Evolutionary conservation across 2,329 filamentous ascomycete genomes (phyloP).

Genomic region (Aureobasidium sp.): DNA sequence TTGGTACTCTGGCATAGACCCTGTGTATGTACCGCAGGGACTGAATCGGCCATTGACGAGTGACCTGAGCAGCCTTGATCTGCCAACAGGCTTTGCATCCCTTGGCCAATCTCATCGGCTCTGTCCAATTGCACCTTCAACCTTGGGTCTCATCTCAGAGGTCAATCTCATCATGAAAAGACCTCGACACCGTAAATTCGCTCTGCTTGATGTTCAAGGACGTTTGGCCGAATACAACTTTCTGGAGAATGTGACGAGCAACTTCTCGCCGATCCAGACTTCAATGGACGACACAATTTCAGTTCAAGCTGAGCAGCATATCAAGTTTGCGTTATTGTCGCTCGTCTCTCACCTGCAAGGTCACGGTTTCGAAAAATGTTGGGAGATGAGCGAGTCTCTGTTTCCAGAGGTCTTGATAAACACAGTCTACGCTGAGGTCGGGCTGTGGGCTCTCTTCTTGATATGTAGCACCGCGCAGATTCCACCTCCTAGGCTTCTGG

Average conservation of each 20-base stretch:
- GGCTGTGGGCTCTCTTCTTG: conserved; percentile 19
- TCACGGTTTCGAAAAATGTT: conserved; percentile 6
- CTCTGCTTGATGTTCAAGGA: not conserved
- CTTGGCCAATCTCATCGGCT: not conserved
- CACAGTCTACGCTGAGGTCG: conserved; percentile 19
- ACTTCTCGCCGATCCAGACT: conserved; percentile 18
- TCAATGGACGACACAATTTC: conserved; percentile 18
- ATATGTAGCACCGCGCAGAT: conserved; percentile 13
- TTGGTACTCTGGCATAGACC: conserved; percentile 17
- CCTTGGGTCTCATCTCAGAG: not conserved
- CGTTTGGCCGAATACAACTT: conserved; percentile 13
- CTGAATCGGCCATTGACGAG: not conserved
- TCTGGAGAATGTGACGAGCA: conserved; percentile 14
- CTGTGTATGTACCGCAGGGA: conserved; percentile 16
- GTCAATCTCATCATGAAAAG: not conserved
- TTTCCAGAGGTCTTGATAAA: conserved; percentile 17
- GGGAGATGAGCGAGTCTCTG: conserved; percentile 14
- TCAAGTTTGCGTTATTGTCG: conserved; percentile 19
- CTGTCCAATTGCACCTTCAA: not conserved
- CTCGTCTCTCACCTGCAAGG: conserved; percentile 17
- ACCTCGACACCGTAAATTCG: not conserved
- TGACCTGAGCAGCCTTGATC: not conserved
- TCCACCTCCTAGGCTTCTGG: not conserved
- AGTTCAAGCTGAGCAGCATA: conserved; percentile 17
- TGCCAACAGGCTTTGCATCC: not conserved